These are phyloP conservation scores for Epichloe uncinata DNA, from an alignment of 2,329 filamentous ascomycete species.

Conservation along the genomic window DNA sequence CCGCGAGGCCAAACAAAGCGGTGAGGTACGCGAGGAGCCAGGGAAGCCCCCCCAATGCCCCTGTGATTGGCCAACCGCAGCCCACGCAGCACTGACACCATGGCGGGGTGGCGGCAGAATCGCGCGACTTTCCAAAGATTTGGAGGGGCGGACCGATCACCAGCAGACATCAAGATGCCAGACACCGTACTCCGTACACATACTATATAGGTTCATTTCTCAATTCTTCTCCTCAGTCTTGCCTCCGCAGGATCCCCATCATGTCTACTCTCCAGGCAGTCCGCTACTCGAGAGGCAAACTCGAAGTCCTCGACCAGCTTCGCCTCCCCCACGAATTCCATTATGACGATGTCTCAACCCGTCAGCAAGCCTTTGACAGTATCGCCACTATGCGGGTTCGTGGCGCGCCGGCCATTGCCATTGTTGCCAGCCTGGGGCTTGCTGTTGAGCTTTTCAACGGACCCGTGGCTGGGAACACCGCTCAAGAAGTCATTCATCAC, in stretches of 20 bases:
- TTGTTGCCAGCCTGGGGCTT: constrained; percentile 83
- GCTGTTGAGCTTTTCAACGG: constrained; percentile 67
- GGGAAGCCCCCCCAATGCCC: too few relatives aligned
- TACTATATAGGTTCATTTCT: too few relatives aligned
- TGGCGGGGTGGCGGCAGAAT: too few relatives aligned
- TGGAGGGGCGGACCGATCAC: too few relatives aligned
- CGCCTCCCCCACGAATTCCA: constrained; percentile 66
- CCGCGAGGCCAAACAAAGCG: too few relatives aligned
- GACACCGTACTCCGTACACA: too few relatives aligned
- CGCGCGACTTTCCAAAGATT: too few relatives aligned
- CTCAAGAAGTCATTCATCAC: constrained; percentile 50
- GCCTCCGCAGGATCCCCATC: background rate
- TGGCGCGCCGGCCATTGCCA: constrained; percentile 86
- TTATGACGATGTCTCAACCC: constrained; percentile 58
- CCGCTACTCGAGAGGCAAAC: constrained; percentile 56
- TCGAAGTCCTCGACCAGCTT: constrained; percentile 75
- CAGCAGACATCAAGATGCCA: too few relatives aligned
- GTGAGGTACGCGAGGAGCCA: too few relatives aligned
- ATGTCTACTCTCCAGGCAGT: constrained; percentile 62
- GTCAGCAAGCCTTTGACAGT: constrained; percentile 67
- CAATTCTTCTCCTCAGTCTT: too few relatives aligned
- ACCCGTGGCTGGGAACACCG: constrained; percentile 26
- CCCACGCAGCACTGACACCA: too few relatives aligned
- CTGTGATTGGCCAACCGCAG: too few relatives aligned
- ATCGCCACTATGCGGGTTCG: constrained; percentile 70